Evolutionary conservation across 345 rosid genomes (phyloP).

Genomic region (Passiflora organensis): DNA sequence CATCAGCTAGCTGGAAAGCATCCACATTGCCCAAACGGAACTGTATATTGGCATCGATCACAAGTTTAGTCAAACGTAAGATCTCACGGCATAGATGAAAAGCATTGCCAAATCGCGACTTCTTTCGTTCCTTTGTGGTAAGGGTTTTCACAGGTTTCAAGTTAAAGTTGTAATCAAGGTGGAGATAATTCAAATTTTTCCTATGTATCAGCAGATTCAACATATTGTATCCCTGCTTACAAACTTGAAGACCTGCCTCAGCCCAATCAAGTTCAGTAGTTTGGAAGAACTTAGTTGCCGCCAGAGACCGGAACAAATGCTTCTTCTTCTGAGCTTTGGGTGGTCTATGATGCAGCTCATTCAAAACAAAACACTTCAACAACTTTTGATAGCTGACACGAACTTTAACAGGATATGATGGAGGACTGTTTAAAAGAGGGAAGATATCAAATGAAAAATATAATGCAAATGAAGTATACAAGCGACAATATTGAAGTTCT

Average conservation of each 20-base stretch:
- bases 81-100: conserved; percentile 99
- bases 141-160: conserved; percentile 98
- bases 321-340: conserved; percentile 99
- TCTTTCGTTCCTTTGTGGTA: conserved; percentile 95
- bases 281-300: conserved; percentile 97
- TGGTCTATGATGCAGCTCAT: conserved; percentile 97
- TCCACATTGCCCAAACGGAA: conserved; percentile 95
- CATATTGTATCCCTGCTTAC: conserved; percentile 99
- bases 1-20: conserved; percentile 97
- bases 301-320: conserved; percentile 92
- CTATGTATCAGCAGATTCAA: conserved; percentile 91
- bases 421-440: conserved; percentile 55
- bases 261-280: conserved; percentile 99
- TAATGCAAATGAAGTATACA: not conserved
- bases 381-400: conserved; percentile 97
- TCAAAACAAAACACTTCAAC: conserved; percentile 89
- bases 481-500: too few relatives aligned
- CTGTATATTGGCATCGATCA: conserved; percentile 95
- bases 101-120: conserved; percentile 97
- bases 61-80: conserved; percentile 90
- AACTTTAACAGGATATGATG: conserved; percentile 95
- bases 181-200: conserved; percentile 89
- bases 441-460: not conserved
- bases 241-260: conserved; percentile 98
- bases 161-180: conserved; percentile 93